Evolutionary conservation across 345 rosid species (phyloP).

Genomic region (Draba incana): DNA sequence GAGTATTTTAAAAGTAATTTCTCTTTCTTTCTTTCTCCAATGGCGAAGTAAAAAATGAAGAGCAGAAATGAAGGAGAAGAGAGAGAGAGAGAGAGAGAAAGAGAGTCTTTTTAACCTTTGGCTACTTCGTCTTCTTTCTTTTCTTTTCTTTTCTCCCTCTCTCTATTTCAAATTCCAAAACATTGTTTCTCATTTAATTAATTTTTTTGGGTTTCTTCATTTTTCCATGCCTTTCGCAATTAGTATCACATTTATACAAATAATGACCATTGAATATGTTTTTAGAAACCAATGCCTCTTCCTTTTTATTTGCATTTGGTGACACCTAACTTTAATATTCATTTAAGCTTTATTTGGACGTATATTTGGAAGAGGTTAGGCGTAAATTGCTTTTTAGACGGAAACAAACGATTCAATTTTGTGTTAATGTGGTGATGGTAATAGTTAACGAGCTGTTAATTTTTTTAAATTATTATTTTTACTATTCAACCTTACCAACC

Average conservation of each 20-base stretch:
- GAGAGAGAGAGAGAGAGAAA: slow-evolving; percentile 18
- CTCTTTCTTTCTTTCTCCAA: slow-evolving; percentile 26
- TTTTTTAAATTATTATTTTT: no score
- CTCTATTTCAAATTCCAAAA: slow-evolving; percentile 44
- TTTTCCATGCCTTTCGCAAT: not conserved
- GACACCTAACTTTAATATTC: no score
- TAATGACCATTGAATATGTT: not conserved
- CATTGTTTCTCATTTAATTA: not conserved
- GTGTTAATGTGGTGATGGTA: no score
- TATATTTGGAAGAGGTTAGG: no score
- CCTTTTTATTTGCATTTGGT: not conserved
- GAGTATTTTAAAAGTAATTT: slow-evolving; percentile 24
- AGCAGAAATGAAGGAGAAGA: not conserved
- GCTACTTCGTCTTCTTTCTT: not conserved
- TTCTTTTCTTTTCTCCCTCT: slow-evolving; percentile 36
- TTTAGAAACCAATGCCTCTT: no score
- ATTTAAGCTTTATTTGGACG: no score
- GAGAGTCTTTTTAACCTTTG: slow-evolving; percentile 25
- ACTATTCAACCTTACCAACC: no score
- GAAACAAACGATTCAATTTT: no score
- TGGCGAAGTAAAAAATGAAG: slow-evolving; percentile 27
- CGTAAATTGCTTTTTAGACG: no score
- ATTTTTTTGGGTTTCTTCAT: not conserved
- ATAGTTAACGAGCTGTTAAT: no score
- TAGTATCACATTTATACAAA: not conserved